Evolutionary conservation across 352 stramenopile species (phyloP), one percentile per base, ranked within the genome.

Genomic region (Phytophthora citricola): DNA sequence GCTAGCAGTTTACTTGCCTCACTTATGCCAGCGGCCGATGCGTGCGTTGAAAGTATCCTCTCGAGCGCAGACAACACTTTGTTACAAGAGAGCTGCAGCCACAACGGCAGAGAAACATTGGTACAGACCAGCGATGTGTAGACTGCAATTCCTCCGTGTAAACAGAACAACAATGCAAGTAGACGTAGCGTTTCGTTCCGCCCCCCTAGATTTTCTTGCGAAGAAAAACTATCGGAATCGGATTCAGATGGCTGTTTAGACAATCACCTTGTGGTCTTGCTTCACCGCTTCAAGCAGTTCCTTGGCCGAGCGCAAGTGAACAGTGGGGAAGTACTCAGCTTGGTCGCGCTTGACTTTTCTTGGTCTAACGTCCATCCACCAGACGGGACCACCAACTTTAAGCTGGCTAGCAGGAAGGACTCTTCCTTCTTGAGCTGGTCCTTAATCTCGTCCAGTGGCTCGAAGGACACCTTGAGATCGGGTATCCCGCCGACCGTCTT

Each of bases 331-430:
- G 53, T 65, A 68, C 31, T 73, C 66, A 5, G 15, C 64, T 10
- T 63, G 69, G 27, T 81, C 73, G 34, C 67, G 66, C 47, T 68
- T 22, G 0, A 75, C 61, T 74, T 80, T 1, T 41, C 46, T 29
- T 71, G 69, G 36, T 81, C 66, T 27, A 85, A 65, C 14, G 38
- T 57, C 3, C 48, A 11, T 20, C 3, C 15, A 1, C 63, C 58
- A 1, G 20, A 40, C 1, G 59, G 54, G 2, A 62, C 48, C 26
- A 39, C 40, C 40, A 81, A 45, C 55, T 73, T 75, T 38, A 83
- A 70, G 10, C 63, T 50, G 2, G 64, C 69, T 0, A 53, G 5
- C 7, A 62, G 14, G 4, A 62, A 17, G 17, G 17, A 0, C 17
- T 17, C 17, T 17, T 17, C 17, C 11, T 63, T 69, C 12, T 60